These are phyloP conservation scores for Lentinus tigrinus DNA, from an alignment of 768 basidiomycete species.

Conservation along the genomic window DNA sequence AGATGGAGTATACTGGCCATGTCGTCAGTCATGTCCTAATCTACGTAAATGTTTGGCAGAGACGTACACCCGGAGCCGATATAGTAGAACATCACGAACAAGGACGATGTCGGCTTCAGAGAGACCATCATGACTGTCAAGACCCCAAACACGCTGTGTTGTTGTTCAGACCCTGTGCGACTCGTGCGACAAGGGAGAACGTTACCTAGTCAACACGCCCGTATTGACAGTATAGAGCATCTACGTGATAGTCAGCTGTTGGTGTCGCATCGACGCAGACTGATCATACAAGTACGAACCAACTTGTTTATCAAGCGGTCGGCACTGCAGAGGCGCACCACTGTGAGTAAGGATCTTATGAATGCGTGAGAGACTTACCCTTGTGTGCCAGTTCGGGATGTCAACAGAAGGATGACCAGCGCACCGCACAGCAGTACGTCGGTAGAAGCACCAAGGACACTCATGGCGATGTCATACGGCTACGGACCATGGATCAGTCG, in stretches of 20 bases:
- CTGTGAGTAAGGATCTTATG: too few relatives aligned
- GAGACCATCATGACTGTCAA: slow-evolving; percentile 2
- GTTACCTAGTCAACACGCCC: neutral
- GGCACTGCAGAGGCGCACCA: neutral
- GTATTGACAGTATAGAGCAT: slow-evolving; percentile 7
- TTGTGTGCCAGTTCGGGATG: slow-evolving; percentile 2
- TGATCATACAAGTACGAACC: neutral
- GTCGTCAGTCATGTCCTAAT: neutral
- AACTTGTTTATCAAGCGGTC: slow-evolving; percentile 5
- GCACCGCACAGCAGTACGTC: slow-evolving; percentile 6
- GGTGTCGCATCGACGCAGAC: too few relatives aligned
- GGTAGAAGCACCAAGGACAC: neutral
- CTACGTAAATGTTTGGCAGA: neutral
- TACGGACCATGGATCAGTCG: neutral
- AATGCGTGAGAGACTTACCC: neutral
- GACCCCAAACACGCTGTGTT: neutral
- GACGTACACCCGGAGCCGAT: slow-evolving; percentile 5
- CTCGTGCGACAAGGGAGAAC: neutral
- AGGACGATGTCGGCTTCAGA: neutral
- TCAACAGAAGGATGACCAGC: neutral
- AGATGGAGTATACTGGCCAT: slow-evolving; percentile 1
- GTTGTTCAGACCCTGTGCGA: neutral
- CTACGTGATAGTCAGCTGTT: neutral
- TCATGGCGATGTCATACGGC: slow-evolving; percentile 1
- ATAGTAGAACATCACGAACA: slow-evolving; percentile 10